A percentile compares a stretch with the other conserved stretches of the same genome.
phyloP scores from a whole-genome alignment of 495 filamentous ascomycete species.

The Lepraria neglecta region DNA sequence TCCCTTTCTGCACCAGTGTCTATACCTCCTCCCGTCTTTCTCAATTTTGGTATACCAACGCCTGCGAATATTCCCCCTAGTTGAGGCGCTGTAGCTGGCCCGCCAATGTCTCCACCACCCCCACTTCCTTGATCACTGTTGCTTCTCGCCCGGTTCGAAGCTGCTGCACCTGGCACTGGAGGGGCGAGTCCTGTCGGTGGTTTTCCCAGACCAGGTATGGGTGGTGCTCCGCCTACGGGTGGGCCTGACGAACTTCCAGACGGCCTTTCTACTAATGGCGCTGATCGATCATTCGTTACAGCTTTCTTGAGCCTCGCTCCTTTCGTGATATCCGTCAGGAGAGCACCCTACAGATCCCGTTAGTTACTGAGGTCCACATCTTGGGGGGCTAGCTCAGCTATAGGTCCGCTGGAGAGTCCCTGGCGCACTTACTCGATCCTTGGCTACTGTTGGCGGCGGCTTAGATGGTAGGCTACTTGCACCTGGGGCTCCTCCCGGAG shows the following conservation, averaged over 20 bases:
- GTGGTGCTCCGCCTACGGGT: slow-evolving; percentile 65
- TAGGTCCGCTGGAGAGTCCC: not conserved
- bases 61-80: slow-evolving; percentile 85
- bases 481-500: slow-evolving; percentile 38
- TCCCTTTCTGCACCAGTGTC: slow-evolving; percentile 79
- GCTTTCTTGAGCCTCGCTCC: slow-evolving; percentile 76
- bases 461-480: slow-evolving; percentile 42
- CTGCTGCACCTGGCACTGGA: slow-evolving; percentile 54
- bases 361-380: not conserved
- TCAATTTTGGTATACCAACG: slow-evolving; percentile 83
- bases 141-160: slow-evolving; percentile 62
- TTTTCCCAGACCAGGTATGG: slow-evolving; percentile 63
- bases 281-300: slow-evolving; percentile 91
- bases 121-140: slow-evolving; percentile 66
- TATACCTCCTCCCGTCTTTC: slow-evolving; percentile 80
- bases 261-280: slow-evolving; percentile 56
- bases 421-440: slow-evolving; percentile 49
- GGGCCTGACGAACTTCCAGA: slow-evolving; percentile 53
- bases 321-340: slow-evolving; percentile 86
- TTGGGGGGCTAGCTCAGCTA: not conserved
- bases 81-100: slow-evolving; percentile 62
- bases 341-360: slow-evolving; percentile 58
- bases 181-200: slow-evolving; percentile 67
- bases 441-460: slow-evolving; percentile 42
- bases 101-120: slow-evolving; percentile 35